phyloP scores from a whole-genome alignment of 352 stramenopile species.

The Hyaloperonospora brassicae region DNA sequence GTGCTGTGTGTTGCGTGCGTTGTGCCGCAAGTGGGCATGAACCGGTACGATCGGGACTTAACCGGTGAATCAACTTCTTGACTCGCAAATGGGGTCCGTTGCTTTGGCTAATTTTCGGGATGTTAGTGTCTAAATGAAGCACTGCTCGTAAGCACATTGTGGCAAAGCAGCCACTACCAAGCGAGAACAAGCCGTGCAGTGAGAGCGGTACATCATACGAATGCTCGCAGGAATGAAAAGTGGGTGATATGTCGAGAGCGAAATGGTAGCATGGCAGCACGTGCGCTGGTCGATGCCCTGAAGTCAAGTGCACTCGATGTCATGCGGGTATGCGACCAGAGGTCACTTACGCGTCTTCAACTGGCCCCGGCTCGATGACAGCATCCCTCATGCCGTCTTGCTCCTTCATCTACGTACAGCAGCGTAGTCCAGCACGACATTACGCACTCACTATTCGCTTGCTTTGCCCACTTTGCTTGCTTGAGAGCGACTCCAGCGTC shows the following conservation, averaged over 20 bases:
- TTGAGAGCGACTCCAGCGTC: constrained; percentile 56
- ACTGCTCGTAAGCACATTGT: constrained; percentile 76
- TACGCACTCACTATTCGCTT: neutral
- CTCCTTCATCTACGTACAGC: constrained; percentile 31
- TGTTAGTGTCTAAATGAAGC: constrained; percentile 27
- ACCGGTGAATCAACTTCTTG: no score
- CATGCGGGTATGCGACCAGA: constrained; percentile 33
- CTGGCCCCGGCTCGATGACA: constrained; percentile 27
- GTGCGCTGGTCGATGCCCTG: constrained; percentile 16
- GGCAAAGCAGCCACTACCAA: constrained; percentile 60
- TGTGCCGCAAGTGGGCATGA: no score
- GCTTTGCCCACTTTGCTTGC: neutral
- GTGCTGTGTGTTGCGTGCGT: no score
- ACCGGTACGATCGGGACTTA: no score
- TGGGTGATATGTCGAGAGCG: neutral
- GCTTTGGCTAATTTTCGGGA: no score
- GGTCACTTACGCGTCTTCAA: constrained; percentile 59
- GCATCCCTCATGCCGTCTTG: constrained; percentile 37
- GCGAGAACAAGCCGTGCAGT: constrained; percentile 42
- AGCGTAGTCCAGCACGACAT: constrained; percentile 1
- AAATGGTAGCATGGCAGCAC: constrained; percentile 2
- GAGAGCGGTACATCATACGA: constrained; percentile 7
- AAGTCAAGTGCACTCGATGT: constrained; percentile 39
- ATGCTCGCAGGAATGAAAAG: neutral
- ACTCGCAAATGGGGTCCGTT: no score